These are phyloP conservation scores for Tolypocladium pustulatum DNA, from an alignment of 2,329 filamentous ascomycete species.

Conservation along the genomic window DNA sequence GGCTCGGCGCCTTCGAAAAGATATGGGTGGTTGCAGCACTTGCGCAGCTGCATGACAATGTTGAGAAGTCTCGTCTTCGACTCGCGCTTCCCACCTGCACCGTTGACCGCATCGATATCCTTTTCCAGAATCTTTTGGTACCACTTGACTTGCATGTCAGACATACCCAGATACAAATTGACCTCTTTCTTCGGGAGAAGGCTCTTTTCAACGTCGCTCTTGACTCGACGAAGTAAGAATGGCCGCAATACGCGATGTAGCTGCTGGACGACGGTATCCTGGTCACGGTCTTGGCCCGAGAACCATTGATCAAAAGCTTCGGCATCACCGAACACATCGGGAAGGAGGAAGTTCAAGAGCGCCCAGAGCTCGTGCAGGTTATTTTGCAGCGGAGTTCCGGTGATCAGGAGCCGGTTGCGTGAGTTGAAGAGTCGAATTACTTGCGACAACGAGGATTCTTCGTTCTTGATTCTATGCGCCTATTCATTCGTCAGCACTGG, in stretches of 20 bases:
- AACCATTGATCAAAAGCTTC: constrained; percentile 99
- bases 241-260: constrained; percentile 86
- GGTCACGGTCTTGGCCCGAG: constrained; percentile 77
- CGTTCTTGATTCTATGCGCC: constrained; percentile 97
- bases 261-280: constrained; percentile 92
- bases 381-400: constrained; percentile 93
- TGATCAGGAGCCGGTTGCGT: constrained; percentile 88
- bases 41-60: constrained; percentile 98
- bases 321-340: constrained; percentile 93
- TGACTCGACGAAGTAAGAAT: constrained; percentile 90
- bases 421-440: constrained; percentile 96
- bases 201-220: constrained; percentile 97
- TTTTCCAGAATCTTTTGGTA: constrained; percentile 99
- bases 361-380: constrained; percentile 98
- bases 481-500: constrained; percentile 10
- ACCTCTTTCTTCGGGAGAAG: constrained; percentile 94
- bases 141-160: constrained; percentile 98
- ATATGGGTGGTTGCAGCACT: constrained; percentile 98
- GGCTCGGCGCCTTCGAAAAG: constrained; percentile 96
- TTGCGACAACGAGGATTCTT: constrained; percentile 91
- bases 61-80: constrained; percentile 95
- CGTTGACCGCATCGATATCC: constrained; percentile 97
- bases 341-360: constrained; percentile 91
- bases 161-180: constrained; percentile 96
- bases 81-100: constrained; percentile 89